These are phyloP conservation scores for Aspergillus hiratsukae DNA, from an alignment of 2,329 filamentous ascomycete species.

Conservation along the genomic window DNA sequence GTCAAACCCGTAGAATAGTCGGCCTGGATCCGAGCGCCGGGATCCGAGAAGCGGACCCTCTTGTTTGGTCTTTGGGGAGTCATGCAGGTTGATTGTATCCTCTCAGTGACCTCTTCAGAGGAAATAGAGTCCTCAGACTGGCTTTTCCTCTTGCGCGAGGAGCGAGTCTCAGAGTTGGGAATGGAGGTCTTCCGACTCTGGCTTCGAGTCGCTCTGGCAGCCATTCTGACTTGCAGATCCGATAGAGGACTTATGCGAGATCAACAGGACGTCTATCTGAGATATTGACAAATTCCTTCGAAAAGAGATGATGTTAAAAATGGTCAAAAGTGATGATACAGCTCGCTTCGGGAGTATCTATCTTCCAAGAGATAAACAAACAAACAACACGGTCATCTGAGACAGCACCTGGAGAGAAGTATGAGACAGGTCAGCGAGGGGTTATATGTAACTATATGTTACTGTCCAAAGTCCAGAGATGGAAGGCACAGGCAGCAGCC, in stretches of 20 bases:
- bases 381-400: neutral
- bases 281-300: neutral
- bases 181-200: constrained; percentile 19
- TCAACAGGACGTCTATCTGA: neutral
- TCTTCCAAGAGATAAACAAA: neutral
- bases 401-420: neutral
- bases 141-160: constrained; percentile 3
- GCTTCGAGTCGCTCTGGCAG: constrained; percentile 14
- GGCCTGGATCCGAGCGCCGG: constrained; percentile 26
- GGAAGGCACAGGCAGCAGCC: neutral
- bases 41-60: constrained; percentile 45
- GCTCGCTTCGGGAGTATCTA: neutral
- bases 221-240: constrained; percentile 9
- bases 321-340: neutral
- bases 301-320: neutral
- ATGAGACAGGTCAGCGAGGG: neutral
- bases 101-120: neutral
- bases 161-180: constrained; percentile 3
- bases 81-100: constrained; percentile 1
- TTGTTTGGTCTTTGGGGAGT: constrained; percentile 37
- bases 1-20: constrained; percentile 41
- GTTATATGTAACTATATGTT: neutral
- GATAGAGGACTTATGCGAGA: neutral
- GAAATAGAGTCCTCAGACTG: neutral
- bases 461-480: neutral